Conservation (phyloP, 257 asterid genomes). For the Plectranthus barbatus region DNA sequence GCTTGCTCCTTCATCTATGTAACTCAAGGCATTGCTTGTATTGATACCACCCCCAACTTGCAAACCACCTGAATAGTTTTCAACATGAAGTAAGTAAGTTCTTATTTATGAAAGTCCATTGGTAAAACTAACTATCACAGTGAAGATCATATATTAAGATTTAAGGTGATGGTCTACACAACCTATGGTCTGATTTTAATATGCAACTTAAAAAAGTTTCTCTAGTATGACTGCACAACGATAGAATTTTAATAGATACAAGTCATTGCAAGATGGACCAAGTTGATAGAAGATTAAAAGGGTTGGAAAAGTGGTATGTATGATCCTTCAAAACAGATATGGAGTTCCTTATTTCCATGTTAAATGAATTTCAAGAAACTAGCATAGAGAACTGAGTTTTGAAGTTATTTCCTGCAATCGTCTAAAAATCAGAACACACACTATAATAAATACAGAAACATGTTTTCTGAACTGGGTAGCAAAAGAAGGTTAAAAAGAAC, state of each 20-base stretch:
- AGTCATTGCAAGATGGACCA: no score
- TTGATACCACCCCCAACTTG: slow-evolving; percentile 98
- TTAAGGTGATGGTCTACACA: background rate
- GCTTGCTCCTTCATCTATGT: slow-evolving; percentile 92
- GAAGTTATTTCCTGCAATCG: no score
- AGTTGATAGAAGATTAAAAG: no score
- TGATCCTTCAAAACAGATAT: no score
- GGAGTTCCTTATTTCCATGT: no score
- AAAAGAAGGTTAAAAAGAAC: no score
- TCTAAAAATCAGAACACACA: no score
- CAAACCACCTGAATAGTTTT: slow-evolving; percentile 77
- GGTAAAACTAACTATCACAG: slow-evolving; percentile 17
- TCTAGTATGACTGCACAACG: background rate
- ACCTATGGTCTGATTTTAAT: background rate
- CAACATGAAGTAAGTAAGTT: slow-evolving; percentile 29
- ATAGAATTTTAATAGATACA: background rate
- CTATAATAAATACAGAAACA: no score
- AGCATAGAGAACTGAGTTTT: no score
- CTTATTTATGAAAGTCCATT: slow-evolving; percentile 30
- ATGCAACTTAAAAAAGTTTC: background rate
- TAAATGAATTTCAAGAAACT: no score
- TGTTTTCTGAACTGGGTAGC: no score
- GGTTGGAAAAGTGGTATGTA: no score
- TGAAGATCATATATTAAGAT: slow-evolving; percentile 14
- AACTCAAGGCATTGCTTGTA: slow-evolving; percentile 65